These are phyloP conservation scores for Elymus sibiricus DNA, from an alignment of 176 grass and related monocot genomes.

Conservation along the genomic window DNA sequence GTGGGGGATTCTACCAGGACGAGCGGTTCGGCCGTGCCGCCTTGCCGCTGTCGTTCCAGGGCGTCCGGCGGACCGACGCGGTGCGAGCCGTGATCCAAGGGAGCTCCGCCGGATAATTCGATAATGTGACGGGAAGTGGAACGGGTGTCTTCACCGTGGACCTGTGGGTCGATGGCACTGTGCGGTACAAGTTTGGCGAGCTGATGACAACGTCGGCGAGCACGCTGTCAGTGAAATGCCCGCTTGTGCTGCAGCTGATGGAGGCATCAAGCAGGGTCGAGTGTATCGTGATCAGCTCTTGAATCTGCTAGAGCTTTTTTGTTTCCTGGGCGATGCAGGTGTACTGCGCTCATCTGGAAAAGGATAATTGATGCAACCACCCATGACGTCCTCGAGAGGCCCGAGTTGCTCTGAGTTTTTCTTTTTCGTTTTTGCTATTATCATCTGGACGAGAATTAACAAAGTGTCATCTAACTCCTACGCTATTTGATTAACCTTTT, in stretches of 20 bases:
- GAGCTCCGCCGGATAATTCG: not conserved
- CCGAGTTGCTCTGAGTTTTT: too few relatives aligned
- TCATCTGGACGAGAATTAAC: too few relatives aligned
- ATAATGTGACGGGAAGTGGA: too few relatives aligned
- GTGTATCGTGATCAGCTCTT: not conserved
- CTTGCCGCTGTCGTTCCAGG: slow-evolving; percentile 38
- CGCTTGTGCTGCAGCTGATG: slow-evolving; percentile 18
- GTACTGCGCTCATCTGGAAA: too few relatives aligned
- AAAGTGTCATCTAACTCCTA: too few relatives aligned
- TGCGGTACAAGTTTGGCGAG: slow-evolving; percentile 27
- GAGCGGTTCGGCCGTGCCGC: slow-evolving; percentile 14
- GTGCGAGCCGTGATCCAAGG: slow-evolving; percentile 18
- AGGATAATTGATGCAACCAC: too few relatives aligned
- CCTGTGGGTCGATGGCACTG: slow-evolving; percentile 20
- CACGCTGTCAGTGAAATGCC: slow-evolving; percentile 26
- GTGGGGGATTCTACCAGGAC: slow-evolving; percentile 37
- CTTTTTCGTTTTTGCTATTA: too few relatives aligned
- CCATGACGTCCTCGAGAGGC: too few relatives aligned
- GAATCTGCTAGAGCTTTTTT: too few relatives aligned
- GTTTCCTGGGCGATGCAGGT: too few relatives aligned
- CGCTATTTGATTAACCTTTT: too few relatives aligned
- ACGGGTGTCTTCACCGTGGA: slow-evolving; percentile 24
- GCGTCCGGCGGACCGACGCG: not conserved
- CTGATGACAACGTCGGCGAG: slow-evolving; percentile 13
- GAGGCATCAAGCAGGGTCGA: slow-evolving; percentile 5